Evolutionary conservation across 108 stramenopile species (phyloP).

Genomic region (Cyclotella atomus): DNA sequence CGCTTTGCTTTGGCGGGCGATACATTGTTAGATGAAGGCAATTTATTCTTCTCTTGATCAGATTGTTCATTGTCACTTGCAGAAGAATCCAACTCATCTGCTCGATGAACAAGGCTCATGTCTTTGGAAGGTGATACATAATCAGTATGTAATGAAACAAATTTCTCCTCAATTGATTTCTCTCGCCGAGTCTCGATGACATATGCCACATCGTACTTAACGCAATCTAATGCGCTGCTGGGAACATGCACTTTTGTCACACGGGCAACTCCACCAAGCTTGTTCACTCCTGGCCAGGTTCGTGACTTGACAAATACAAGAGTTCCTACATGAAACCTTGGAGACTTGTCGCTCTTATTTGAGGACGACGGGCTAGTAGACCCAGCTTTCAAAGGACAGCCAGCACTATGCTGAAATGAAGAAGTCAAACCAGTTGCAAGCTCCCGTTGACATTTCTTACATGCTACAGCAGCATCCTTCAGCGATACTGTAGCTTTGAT

Average conservation of each 20-base stretch:
- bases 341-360: not conserved
- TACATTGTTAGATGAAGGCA: no score
- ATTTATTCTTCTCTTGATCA: not conserved
- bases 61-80: not conserved
- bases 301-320: conserved; percentile 68
- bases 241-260: conserved; percentile 14
- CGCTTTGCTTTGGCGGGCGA: not conserved
- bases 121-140: conserved; percentile 23
- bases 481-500: not conserved
- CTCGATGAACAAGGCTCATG: not conserved
- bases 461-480: no score
- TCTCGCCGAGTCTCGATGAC: conserved; percentile 12
- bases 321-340: conserved; percentile 52
- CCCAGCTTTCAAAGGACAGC: not conserved
- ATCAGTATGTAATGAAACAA: conserved; percentile 18
- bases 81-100: not conserved
- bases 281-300: conserved; percentile 86
- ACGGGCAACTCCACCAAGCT: conserved; percentile 57
- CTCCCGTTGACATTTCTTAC: conserved; percentile 5
- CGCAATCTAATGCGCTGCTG: not conserved
- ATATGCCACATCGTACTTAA: conserved; percentile 18
- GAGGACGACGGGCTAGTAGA: not conserved
- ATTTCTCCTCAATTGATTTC: conserved; percentile 4
- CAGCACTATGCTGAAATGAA: not conserved
- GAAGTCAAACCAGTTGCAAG: not conserved